phyloP scores from a whole-genome alignment of 2,329 filamentous ascomycete genomes.

The Aspergillus sp. region DNA sequence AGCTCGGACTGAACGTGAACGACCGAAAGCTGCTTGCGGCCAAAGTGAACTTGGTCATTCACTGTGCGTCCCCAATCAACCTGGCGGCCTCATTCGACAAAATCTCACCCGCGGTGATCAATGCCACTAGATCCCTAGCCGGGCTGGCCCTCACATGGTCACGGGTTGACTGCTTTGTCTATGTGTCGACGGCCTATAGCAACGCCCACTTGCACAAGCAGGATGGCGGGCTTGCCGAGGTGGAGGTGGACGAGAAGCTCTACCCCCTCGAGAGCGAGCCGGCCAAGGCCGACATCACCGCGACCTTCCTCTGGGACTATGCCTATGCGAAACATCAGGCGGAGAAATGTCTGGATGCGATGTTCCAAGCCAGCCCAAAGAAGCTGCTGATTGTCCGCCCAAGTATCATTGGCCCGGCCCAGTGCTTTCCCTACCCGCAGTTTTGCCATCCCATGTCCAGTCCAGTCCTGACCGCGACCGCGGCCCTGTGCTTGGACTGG shows the following conservation, averaged over 20 bases:
- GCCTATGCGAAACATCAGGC: slow-evolving; percentile 17
- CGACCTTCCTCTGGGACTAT: slow-evolving; percentile 15
- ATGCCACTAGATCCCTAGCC: slow-evolving; percentile 9
- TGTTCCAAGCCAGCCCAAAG: background rate
- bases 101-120: slow-evolving; percentile 5
- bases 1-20: slow-evolving; percentile 6
- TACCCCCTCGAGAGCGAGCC: slow-evolving; percentile 5
- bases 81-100: background rate
- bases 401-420: slow-evolving; percentile 10
- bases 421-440: slow-evolving; percentile 6
- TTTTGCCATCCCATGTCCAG: slow-evolving; percentile 10
- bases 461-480: slow-evolving; percentile 2
- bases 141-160: slow-evolving; percentile 7
- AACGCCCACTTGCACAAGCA: slow-evolving; percentile 13
- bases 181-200: slow-evolving; percentile 18
- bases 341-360: slow-evolving; percentile 3
- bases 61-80: slow-evolving; percentile 17
- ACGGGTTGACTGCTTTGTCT: slow-evolving; percentile 16
- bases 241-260: slow-evolving; percentile 12
- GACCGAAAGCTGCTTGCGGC: background rate
- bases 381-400: slow-evolving; percentile 16
- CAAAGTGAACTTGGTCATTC: slow-evolving; percentile 15
- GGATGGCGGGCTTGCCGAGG: background rate
- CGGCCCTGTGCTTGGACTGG: slow-evolving; percentile 1
- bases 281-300: background rate